Evolutionary conservation across 257 asterid species (phyloP), one percentile per base, ranked within the genome.

Genomic region (Mentha longifolia): DNA sequence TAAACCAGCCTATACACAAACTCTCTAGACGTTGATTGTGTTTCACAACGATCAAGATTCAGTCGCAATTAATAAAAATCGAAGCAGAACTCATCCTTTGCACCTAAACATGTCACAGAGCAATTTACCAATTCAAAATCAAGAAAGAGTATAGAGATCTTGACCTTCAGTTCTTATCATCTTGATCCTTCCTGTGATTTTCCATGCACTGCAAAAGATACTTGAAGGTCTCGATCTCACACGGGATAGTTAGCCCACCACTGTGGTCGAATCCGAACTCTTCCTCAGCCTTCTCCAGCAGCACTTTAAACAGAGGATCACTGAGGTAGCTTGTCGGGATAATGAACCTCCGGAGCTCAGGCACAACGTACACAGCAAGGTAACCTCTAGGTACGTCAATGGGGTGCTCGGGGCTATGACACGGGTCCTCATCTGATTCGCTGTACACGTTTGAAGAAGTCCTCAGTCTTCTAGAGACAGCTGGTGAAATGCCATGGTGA

Each of bases 171-270:
- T 62, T 61, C 65, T 41, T 63, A 20, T 63, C 39, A 63, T 74
- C 49, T 67, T 78, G 88, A 42, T 72, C 80, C 71, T 72, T 80
- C 77, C 54, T 79, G 62, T 83, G 78, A 75, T 74, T 79, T 17
- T 85, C 90, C 80, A 85, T 76, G 82, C 86, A 83, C 61, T 85
- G 73, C 43, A 83, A 57, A 13, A 85, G 83, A 74, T 80, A 85
- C 86, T 85, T 85, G 77, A 85, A 85, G 30, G 90, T 85, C 88
- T 85, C 89, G 11, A 75, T 86, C 73, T 84, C 91, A 42, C 91
- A 86, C 1, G 91, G 91, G 63, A 86, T 73, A 1, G 87, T 82
- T 13, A 86, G 83, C 7, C 85, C 89, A 5, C 91, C 91, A 39
- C 81, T 58, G 9, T 82, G 86, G 57, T 86, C 84, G 28, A 80